Conservation (phyloP, 108 stramenopile species). For the Asterionellopsis glacialis region DNA sequence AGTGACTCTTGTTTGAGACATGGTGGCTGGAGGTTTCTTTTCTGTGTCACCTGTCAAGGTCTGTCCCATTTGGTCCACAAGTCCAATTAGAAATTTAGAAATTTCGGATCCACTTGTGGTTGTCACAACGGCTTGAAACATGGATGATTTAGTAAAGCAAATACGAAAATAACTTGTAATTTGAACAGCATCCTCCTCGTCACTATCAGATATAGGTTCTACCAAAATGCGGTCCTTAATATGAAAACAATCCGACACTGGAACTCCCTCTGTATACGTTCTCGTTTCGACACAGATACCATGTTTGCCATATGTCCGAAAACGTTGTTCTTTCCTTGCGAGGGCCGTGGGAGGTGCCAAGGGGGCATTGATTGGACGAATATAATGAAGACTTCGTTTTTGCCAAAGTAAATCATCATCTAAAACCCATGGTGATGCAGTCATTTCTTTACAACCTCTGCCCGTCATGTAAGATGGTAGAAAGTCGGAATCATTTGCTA, state of each 20-base stretch:
- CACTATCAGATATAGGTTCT: slow-evolving; percentile 20
- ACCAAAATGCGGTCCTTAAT: slow-evolving; percentile 69
- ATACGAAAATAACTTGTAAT: slow-evolving; percentile 54
- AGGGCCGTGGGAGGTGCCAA: slow-evolving; percentile 75
- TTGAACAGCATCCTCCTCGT: slow-evolving; percentile 20
- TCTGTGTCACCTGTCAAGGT: neutral
- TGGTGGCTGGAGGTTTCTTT: neutral
- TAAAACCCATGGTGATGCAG: slow-evolving; percentile 46
- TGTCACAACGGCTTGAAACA: slow-evolving; percentile 68
- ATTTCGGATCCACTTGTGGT: slow-evolving; percentile 60
- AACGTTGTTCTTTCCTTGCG: slow-evolving; percentile 71
- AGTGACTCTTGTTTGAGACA: neutral
- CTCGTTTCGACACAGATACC: slow-evolving; percentile 68
- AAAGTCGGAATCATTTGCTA: slow-evolving; percentile 46
- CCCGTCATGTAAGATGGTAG: slow-evolving; percentile 45
- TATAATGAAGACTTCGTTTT: slow-evolving; percentile 58
- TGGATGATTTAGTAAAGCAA: slow-evolving; percentile 68
- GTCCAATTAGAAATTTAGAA: slow-evolving; percentile 34
- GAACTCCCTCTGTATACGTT: slow-evolving; percentile 74
- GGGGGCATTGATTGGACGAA: slow-evolving; percentile 78
- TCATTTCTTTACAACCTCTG: slow-evolving; percentile 48
- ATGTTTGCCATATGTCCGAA: slow-evolving; percentile 34
- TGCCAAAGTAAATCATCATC: slow-evolving; percentile 7
- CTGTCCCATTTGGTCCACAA: neutral
- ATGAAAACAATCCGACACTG: slow-evolving; percentile 84